Conservation (phyloP, 495 filamentous ascomycete species). For the Daldinia grandis region DNA sequence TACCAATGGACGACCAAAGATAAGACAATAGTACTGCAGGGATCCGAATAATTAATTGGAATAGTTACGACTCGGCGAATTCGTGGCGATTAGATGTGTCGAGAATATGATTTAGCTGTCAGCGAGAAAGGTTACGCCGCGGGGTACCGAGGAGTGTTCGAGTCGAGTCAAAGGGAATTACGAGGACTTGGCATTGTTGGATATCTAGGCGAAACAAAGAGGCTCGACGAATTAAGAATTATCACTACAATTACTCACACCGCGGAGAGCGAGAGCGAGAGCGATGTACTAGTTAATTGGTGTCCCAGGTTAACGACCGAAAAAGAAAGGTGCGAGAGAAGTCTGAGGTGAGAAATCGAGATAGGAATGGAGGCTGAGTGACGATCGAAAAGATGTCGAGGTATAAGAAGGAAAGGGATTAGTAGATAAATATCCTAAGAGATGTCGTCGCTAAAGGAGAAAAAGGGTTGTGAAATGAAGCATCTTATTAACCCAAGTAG, state of each 20-base stretch:
- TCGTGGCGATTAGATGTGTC: constrained; percentile 18
- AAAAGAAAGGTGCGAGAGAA: neutral
- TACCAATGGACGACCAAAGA: constrained; percentile 25
- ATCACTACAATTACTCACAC: constrained; percentile 32
- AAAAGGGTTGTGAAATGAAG: constrained; percentile 13
- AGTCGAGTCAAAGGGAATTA: constrained; percentile 30
- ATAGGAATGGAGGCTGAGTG: constrained; percentile 1
- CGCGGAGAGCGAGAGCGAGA: constrained; percentile 11
- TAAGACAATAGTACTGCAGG: constrained; percentile 36
- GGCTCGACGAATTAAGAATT: constrained; percentile 25
- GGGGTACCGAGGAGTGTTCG: constrained; percentile 27
- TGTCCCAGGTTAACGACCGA: constrained; percentile 16
- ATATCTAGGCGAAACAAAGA: neutral
- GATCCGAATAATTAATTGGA: constrained; percentile 35
- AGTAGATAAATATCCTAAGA: constrained; percentile 1
- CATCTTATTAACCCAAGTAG: constrained; percentile 29
- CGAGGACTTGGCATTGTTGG: constrained; percentile 21
- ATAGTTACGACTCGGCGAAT: constrained; percentile 25
- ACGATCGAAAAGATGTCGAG: constrained; percentile 1
- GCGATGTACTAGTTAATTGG: constrained; percentile 6
- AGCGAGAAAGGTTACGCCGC: constrained; percentile 12
- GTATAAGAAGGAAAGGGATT: constrained; percentile 12
- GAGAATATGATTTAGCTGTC: constrained; percentile 9
- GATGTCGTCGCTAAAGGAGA: constrained; percentile 22
- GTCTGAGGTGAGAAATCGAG: constrained; percentile 4